These are phyloP conservation scores for Balansia obtecta DNA, from an alignment of 2,329 filamentous ascomycete species.

Conservation along the genomic window DNA sequence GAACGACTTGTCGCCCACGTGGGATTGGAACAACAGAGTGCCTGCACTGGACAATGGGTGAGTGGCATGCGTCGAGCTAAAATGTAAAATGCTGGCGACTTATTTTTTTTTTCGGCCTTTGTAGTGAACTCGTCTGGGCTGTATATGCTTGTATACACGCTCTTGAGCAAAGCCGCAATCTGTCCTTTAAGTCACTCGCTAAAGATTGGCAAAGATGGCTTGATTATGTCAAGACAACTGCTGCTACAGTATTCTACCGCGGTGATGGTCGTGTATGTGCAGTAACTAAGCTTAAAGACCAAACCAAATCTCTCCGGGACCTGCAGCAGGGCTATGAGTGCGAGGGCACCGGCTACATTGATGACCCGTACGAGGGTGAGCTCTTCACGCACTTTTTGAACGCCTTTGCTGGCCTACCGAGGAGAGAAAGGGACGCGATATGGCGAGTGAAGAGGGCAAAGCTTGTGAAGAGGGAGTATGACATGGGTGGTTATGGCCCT, in stretches of 20 bases:
- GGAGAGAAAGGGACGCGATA: conserved; percentile 20
- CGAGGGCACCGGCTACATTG: conserved; percentile 20
- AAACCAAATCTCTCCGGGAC: conserved; percentile 18
- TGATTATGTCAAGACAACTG: conserved; percentile 25
- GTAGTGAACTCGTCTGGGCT: conserved; percentile 29
- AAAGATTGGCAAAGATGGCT: conserved; percentile 26
- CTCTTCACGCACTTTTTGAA: conserved; percentile 28
- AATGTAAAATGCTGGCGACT: too few relatives aligned
- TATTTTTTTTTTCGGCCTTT: neutral
- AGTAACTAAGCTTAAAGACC: conserved; percentile 23
- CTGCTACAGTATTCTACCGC: conserved; percentile 23
- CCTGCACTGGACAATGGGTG: conserved; percentile 29
- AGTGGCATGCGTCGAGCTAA: neutral
- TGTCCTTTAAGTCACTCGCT: conserved; percentile 17
- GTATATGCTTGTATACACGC: conserved; percentile 28
- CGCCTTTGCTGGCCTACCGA: conserved; percentile 22
- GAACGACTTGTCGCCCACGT: conserved; percentile 19
- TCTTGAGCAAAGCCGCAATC: conserved; percentile 17
- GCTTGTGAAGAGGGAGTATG: conserved; percentile 23
- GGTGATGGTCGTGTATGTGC: conserved; percentile 27
- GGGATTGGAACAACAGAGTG: conserved; percentile 26
- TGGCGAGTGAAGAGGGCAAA: conserved; percentile 27
- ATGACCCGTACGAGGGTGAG: conserved; percentile 32
- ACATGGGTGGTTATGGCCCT: conserved; percentile 22
- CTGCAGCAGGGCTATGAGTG: conserved; percentile 22